Percentiles rank a stretch among this genome's conserved stretches.
phyloP scores from a whole-genome alignment of 192 early-diverging fungal genomes.

The Backusella psychrophila region DNA sequence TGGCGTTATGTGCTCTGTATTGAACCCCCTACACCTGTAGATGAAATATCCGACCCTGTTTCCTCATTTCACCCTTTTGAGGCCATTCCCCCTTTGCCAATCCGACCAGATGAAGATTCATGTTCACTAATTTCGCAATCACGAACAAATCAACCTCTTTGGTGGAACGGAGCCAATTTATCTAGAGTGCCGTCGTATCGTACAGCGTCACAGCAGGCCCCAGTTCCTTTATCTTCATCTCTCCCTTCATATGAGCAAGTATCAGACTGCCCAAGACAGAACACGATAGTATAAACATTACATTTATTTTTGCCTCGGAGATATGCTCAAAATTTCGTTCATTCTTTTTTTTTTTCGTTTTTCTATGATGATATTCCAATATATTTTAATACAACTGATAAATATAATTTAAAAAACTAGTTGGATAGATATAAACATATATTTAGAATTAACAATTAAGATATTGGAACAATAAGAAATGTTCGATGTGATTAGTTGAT shows the following conservation, averaged over 20 bases:
- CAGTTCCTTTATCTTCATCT: constrained; percentile 4
- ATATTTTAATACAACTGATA: background rate
- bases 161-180: constrained; percentile 25
- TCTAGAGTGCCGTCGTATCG: constrained; percentile 26
- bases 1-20: constrained; percentile 15
- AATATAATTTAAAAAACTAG: background rate
- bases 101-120: background rate
- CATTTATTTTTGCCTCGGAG: background rate
- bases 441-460: background rate
- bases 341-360: background rate
- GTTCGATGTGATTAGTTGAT: too few relatives aligned
- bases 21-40: background rate
- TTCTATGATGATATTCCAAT: background rate
- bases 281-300: background rate
- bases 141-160: background rate
- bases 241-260: constrained; percentile 8
- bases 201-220: constrained; percentile 8
- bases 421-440: background rate
- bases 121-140: background rate
- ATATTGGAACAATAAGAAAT: background rate
- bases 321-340: background rate
- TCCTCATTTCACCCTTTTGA: background rate
- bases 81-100: background rate
- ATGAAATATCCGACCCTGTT: background rate
- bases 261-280: background rate